Conservation (phyloP, 2,329 filamentous ascomycete genomes). For the Fusarium sp. region DNA sequence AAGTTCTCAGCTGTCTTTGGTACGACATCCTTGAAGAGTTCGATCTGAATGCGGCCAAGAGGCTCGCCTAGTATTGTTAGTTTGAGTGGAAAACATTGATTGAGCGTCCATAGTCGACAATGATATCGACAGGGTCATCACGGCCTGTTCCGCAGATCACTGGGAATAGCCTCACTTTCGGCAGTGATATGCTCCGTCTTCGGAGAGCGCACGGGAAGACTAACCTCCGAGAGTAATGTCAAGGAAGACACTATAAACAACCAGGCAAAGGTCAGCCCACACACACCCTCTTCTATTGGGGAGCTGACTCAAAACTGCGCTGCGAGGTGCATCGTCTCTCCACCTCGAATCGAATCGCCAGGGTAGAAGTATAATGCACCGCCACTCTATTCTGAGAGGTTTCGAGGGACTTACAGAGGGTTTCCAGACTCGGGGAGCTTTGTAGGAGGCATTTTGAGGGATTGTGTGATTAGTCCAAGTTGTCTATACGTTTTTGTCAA, state of each 20-base stretch:
- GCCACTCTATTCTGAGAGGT: conserved; percentile 10
- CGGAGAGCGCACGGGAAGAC: conserved; percentile 24
- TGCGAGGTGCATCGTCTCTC: conserved; percentile 24
- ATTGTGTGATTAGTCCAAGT: background rate
- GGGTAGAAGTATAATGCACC: conserved; percentile 21
- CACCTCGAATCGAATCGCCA: conserved; percentile 16
- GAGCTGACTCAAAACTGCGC: conserved; percentile 28
- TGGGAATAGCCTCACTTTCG: conserved; percentile 35
- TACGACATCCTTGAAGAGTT: conserved; percentile 85
- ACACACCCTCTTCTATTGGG: conserved; percentile 17
- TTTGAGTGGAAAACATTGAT: background rate
- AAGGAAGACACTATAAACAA: conserved; percentile 69
- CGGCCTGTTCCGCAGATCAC: background rate
- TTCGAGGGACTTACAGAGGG: conserved; percentile 52
- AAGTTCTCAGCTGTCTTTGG: conserved; percentile 97
- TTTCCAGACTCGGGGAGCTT: conserved; percentile 58
- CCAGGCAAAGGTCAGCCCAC: conserved; percentile 37
- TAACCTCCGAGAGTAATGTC: conserved; percentile 81
- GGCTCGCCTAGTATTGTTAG: conserved; percentile 71
- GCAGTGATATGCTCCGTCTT: conserved; percentile 4
- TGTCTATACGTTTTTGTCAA: conserved; percentile 1
- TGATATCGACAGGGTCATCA: background rate
- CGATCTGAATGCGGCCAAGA: conserved; percentile 86
- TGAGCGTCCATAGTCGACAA: background rate
- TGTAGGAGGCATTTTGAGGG: conserved; percentile 53